Evolutionary conservation across 208 protist genomes (phyloP).

Genomic region (Leishmania guyanensis): DNA sequence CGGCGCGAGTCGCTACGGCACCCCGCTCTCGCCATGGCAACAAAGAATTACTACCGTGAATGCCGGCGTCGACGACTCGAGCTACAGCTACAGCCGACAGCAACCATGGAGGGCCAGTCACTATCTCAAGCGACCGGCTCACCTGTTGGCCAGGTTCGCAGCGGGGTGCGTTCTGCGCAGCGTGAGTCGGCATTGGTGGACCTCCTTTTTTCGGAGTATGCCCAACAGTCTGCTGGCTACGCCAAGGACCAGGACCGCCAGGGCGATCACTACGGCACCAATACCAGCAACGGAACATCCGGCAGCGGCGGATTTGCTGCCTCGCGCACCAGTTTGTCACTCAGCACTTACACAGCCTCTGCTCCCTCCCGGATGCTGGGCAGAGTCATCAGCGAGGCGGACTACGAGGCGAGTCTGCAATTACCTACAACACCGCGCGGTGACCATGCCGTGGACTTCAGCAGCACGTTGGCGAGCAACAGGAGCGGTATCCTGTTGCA

Average conservation of each 20-base stretch:
- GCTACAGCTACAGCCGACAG: constrained; percentile 20
- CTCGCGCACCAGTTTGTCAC: constrained; percentile 7
- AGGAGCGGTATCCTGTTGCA: constrained; percentile 7
- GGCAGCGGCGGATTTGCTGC: not conserved
- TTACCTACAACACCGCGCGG: not conserved
- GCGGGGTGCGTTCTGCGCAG: constrained; percentile 5
- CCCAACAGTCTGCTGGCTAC: constrained; percentile 21
- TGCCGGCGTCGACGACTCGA: constrained; percentile 33
- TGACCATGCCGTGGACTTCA: not conserved
- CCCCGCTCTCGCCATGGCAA: constrained; percentile 79
- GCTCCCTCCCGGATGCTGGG: not conserved
- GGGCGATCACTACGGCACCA: not conserved
- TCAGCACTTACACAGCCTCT: constrained; percentile 8
- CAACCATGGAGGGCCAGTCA: constrained; percentile 3
- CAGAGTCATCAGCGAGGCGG: not conserved
- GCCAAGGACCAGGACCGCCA: constrained; percentile 14
- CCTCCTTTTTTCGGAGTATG: constrained; percentile 31
- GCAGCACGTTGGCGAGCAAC: not conserved
- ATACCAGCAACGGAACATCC: not conserved
- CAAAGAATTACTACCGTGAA: constrained; percentile 64
- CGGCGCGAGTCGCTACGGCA: constrained; percentile 74
- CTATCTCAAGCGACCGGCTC: not conserved
- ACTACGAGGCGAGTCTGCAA: not conserved
- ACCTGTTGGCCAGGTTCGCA: not conserved
- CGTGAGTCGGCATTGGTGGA: constrained; percentile 27